Evolutionary conservation across 2,329 filamentous ascomycete species (phyloP).

Genomic region (Fusarium sp.): DNA sequence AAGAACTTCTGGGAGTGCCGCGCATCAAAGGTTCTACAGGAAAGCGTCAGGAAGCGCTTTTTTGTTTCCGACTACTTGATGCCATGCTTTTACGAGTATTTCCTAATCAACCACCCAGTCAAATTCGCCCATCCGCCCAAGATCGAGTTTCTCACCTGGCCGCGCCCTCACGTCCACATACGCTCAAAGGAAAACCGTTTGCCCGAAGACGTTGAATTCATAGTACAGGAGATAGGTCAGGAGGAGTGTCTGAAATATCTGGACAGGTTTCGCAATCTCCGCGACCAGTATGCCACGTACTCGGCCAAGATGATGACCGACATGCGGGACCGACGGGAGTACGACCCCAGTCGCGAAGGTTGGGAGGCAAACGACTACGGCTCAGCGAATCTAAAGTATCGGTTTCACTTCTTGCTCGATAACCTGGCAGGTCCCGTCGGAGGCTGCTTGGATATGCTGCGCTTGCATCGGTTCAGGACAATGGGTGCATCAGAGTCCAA

Average conservation of each 20-base stretch:
- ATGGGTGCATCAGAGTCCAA: neutral
- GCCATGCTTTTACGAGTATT: conserved; percentile 30
- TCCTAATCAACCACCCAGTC: neutral
- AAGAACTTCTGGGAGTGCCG: conserved; percentile 32
- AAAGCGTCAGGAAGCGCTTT: neutral
- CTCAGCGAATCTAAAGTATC: neutral
- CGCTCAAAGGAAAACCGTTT: neutral
- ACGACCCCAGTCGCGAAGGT: neutral
- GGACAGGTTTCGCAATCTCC: neutral
- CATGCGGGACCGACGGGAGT: neutral
- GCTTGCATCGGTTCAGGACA: conserved; percentile 25
- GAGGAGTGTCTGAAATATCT: neutral
- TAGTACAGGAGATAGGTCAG: neutral
- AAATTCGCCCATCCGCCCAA: neutral
- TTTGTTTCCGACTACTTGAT: neutral
- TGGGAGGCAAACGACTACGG: conserved; percentile 22
- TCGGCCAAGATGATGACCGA: neutral
- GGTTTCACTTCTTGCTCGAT: conserved; percentile 15
- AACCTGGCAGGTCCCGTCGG: conserved; percentile 10
- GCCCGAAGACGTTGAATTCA: neutral
- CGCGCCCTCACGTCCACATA: neutral
- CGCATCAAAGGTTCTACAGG: neutral
- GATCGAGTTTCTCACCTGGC: neutral
- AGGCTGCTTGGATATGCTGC: conserved; percentile 20
- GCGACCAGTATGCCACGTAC: neutral